Evolutionary conservation across 805 yeast species (phyloP).

Genomic region (Candida easanensis): DNA sequence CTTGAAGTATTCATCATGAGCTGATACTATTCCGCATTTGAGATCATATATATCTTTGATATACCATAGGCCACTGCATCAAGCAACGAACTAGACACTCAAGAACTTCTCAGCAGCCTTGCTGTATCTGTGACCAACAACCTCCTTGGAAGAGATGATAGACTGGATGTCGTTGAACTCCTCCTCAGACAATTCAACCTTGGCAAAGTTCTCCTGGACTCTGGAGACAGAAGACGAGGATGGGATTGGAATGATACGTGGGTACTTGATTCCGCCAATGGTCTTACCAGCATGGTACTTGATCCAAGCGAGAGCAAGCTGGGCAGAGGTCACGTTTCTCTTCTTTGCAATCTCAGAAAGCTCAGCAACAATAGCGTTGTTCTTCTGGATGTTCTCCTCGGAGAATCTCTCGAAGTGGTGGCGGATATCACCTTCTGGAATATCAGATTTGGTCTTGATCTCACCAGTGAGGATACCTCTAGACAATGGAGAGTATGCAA

Average conservation of each 20-base stretch:
- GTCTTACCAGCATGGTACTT: conserved; percentile 36
- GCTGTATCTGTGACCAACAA: conserved; percentile 58
- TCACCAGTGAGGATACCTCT: conserved; percentile 74
- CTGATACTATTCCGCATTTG: too few species aligned
- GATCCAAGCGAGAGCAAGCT: conserved; percentile 69
- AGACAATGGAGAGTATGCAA: conserved; percentile 83
- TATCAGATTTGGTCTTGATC: conserved; percentile 41
- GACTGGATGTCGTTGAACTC: conserved; percentile 45
- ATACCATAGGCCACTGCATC: too few species aligned
- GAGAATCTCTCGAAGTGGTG: conserved; percentile 51
- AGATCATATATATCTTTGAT: too few species aligned
- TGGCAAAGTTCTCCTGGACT: conserved; percentile 57
- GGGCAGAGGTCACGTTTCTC: conserved; percentile 53
- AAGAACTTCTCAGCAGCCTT: conserved; percentile 22
- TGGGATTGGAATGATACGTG: conserved; percentile 76
- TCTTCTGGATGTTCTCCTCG: conserved; percentile 53
- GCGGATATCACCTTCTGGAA: conserved; percentile 59
- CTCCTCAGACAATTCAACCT: conserved; percentile 46
- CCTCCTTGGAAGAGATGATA: conserved; percentile 39
- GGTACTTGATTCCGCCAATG: conserved; percentile 32
- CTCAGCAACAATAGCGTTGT: conserved; percentile 48
- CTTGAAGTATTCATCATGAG: too few species aligned
- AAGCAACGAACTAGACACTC: too few species aligned
- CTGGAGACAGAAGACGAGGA: conserved; percentile 62
- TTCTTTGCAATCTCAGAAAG: conserved; percentile 49